Evolutionary conservation across 768 basidiomycete species (phyloP).

Genomic region (Erythrobasidium yunnanense): DNA sequence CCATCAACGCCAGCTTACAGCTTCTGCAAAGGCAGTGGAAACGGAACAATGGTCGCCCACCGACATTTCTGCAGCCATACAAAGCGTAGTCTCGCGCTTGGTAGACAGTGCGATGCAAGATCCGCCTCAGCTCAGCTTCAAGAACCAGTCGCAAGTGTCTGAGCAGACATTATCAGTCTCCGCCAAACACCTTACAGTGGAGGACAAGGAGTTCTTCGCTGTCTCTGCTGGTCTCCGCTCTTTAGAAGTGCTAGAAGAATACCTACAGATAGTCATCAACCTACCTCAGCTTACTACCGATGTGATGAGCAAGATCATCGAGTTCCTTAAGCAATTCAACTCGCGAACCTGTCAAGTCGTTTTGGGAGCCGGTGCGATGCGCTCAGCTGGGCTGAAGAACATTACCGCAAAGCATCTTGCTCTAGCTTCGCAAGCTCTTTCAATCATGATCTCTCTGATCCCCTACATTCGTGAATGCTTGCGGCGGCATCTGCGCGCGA

Average conservation of each 20-base stretch:
- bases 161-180: conserved; percentile 46
- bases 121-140: conserved; percentile 56
- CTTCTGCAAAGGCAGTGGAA: conserved; percentile 79
- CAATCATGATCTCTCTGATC: conserved; percentile 83
- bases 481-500: conserved; percentile 79
- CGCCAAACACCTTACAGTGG: conserved; percentile 49
- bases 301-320: conserved; percentile 84
- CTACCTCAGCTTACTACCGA: conserved; percentile 81
- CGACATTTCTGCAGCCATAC: conserved; percentile 58
- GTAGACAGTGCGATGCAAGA: conserved; percentile 65
- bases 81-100: conserved; percentile 61
- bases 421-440: conserved; percentile 88
- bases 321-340: conserved; percentile 92
- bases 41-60: conserved; percentile 86
- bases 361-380: conserved; percentile 96
- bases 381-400: conserved; percentile 90
- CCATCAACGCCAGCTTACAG: conserved; percentile 67
- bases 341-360: conserved; percentile 97
- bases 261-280: conserved; percentile 76
- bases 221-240: conserved; percentile 75
- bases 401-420: conserved; percentile 94
- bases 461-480: conserved; percentile 93
- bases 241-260: conserved; percentile 60
- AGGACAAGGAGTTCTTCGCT: conserved; percentile 71
- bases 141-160: conserved; percentile 4